Base-by-base conservation (phyloP, 768 basidiomycete genomes). In the Tremella fuciformis region DNA sequence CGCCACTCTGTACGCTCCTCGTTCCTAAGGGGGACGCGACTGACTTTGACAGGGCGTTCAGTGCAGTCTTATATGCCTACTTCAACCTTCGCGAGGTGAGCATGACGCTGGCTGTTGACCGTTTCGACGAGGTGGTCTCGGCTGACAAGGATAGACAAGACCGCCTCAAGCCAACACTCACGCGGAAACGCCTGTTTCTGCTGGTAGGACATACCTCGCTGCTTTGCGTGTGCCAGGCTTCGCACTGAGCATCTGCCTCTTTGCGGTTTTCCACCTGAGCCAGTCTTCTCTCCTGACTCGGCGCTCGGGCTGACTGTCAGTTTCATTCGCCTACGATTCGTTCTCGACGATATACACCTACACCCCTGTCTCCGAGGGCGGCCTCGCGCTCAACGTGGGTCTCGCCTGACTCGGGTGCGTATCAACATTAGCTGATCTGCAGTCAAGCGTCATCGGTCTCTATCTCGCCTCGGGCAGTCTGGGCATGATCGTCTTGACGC, bases 361-460 rank as follows among this genome's bases (percentile, higher is more conserved):
- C 40, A 72, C 70, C 8, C 8, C 47, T 13, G 57, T 65, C 1
- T 8, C 22, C 1, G 22, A 48, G 18, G 70, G 70, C 6, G 70
- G 70, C 26, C 52, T 69, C 11, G 70, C 65, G 13, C 56, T 72
- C 18, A 34, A 65, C 8, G 70, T 70, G 29, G 29, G 62, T n/a
- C n/a, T n/a, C n/a, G n/a, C n/a, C n/a, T n/a, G n/a, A n/a, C n/a
- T n/a, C n/a, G n/a, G n/a, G n/a, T n/a, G n/a, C n/a, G n/a, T n/a
- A n/a, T n/a, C n/a, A n/a, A n/a, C n/a, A n/a, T n/a, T n/a, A 34
- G 29, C 29, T 34, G 4, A 34, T 34, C 29, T 11, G 11, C 29
- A 34, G 29, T 34, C 29, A 11, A 34, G 29, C 29, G 29, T 39
- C 8, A 67, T 67, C 24, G 66, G 66, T 19, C 38, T 59, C 8